phyloP scores from a whole-genome alignment of 768 basidiomycete genomes.

The Russula olivacea region DNA sequence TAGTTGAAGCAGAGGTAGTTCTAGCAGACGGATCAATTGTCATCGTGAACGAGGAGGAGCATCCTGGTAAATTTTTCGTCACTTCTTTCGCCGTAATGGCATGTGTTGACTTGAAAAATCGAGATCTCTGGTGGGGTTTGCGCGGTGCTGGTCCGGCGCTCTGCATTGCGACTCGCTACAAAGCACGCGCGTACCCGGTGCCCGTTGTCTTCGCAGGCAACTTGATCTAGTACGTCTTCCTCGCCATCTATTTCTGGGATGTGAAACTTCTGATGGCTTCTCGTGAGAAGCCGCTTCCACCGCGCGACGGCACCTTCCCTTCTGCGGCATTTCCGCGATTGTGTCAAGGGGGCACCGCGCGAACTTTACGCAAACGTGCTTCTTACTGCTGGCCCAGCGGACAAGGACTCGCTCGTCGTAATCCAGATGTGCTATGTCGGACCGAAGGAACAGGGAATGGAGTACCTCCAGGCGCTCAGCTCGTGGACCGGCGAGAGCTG shows the following conservation, averaged over 20 bases:
- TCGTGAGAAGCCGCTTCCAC: conserved; percentile 66
- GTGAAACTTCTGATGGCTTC: not conserved
- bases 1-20: conserved; percentile 90
- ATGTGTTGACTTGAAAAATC: conserved; percentile 7
- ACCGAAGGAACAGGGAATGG: conserved; percentile 60
- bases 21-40: conserved; percentile 86
- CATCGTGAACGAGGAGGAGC: conserved; percentile 62
- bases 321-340: conserved; percentile 89
- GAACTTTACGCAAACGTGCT: conserved; percentile 88
- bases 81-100: not conserved
- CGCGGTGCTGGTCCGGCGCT: conserved; percentile 79
- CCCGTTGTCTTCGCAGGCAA: conserved; percentile 91
- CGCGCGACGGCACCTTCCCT: conserved; percentile 81
- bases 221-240: conserved; percentile 69
- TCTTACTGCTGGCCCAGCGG: conserved; percentile 82
- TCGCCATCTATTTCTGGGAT: not conserved
- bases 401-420: conserved; percentile 79
- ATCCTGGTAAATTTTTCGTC: conserved; percentile 47
- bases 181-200: conserved; percentile 81
- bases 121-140: conserved; percentile 86
- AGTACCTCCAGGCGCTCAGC: conserved; percentile 77
- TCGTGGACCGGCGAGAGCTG: conserved; percentile 87
- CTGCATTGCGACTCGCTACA: conserved; percentile 85
- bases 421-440: conserved; percentile 92
- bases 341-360: conserved; percentile 81